Percentiles rank a stretch among this genome's conserved stretches.
Evolutionary conservation across 495 filamentous ascomycete genomes (phyloP).

Genomic region (Penicillium longicatenatum): DNA sequence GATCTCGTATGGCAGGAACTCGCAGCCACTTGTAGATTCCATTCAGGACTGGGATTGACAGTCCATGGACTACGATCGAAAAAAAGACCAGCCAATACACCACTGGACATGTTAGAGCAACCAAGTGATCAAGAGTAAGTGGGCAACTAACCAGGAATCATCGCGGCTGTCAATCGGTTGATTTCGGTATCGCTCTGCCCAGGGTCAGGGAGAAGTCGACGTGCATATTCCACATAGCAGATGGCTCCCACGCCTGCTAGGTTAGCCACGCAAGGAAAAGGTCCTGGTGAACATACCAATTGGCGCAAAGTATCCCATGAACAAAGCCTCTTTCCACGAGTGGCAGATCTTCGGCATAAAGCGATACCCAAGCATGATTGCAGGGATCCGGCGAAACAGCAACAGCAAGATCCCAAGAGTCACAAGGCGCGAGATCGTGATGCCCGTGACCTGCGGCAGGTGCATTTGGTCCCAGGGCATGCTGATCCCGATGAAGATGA

Average conservation of each 20-base stretch:
- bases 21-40: conserved; percentile 45
- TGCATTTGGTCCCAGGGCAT: conserved; percentile 43
- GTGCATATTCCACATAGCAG: conserved; percentile 52
- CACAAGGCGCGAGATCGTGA: conserved; percentile 34
- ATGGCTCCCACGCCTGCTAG: conserved; percentile 38
- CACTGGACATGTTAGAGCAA: conserved; percentile 27
- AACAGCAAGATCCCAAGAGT: conserved; percentile 35
- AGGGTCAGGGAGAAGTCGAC: conserved; percentile 53
- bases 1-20: conserved; percentile 52
- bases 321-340: conserved; percentile 42
- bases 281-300: conserved; percentile 30
- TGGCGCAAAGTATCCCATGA: conserved; percentile 44
- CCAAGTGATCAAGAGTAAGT: too few species aligned
- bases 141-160: conserved; percentile 41
- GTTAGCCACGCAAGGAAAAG: conserved; percentile 5
- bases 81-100: conserved; percentile 62
- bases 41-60: conserved; percentile 57
- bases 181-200: conserved; percentile 53
- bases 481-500: conserved; percentile 46
- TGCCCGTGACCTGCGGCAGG: conserved; percentile 29
- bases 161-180: conserved; percentile 49
- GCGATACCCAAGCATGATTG: conserved; percentile 38
- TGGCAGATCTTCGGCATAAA: conserved; percentile 40
- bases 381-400: conserved; percentile 41
- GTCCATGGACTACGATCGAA: conserved; percentile 58